These are phyloP conservation scores for Aureobasidium sp. DNA, from an alignment of 2,329 filamentous ascomycete genomes.

Conservation along the genomic window DNA sequence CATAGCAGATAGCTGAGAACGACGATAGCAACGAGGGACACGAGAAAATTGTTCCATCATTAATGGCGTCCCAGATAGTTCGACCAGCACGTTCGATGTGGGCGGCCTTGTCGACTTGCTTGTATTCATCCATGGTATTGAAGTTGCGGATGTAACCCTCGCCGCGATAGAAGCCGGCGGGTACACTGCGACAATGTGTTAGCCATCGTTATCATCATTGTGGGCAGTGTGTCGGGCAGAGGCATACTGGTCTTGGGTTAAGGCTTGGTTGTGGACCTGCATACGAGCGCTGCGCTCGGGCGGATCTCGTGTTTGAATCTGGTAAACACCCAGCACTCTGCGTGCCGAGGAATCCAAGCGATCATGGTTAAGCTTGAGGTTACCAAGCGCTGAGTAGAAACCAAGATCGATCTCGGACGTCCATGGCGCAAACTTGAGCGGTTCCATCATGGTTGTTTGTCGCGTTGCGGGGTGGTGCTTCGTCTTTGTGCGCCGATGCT, in stretches of 20 bases:
- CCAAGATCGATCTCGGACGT: constrained; percentile 89
- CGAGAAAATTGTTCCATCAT: constrained; percentile 92
- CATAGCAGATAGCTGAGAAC: constrained; percentile 84
- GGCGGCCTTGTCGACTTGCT: constrained; percentile 68
- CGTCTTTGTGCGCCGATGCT: neutral
- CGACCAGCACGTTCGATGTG: constrained; percentile 72
- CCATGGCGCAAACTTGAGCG: constrained; percentile 77
- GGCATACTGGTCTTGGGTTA: constrained; percentile 73
- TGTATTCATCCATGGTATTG: constrained; percentile 93
- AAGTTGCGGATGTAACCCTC: constrained; percentile 94
- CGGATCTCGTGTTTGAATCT: constrained; percentile 64
- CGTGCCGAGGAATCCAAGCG: constrained; percentile 92
- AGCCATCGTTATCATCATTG: neutral
- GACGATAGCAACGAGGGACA: constrained; percentile 85
- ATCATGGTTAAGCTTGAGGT: constrained; percentile 92
- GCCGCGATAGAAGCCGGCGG: constrained; percentile 67
- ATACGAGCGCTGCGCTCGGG: constrained; percentile 76
- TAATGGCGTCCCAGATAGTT: constrained; percentile 94
- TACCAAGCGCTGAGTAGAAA: constrained; percentile 89
- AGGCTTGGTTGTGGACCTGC: constrained; percentile 80
- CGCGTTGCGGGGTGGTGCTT: constrained; percentile 14
- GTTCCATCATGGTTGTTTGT: constrained; percentile 28
- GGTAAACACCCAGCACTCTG: constrained; percentile 79
- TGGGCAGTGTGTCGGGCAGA: neutral
- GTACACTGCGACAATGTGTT: constrained; percentile 44